Conservation (phyloP, 306 rosid species). For the Vigna unguiculata region DNA sequence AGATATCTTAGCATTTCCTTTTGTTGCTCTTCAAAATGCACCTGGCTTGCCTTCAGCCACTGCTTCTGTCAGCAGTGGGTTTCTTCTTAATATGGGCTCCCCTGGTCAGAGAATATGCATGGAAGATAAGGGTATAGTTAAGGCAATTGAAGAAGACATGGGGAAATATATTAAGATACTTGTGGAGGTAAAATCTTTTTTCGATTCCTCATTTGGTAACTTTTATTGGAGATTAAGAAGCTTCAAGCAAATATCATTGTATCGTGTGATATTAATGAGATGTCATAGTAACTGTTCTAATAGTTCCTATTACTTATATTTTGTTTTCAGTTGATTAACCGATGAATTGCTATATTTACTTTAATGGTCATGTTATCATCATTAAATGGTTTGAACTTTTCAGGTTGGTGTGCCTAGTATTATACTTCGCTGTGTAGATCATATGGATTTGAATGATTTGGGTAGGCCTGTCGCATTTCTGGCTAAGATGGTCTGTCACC, state of each 20-base stretch:
- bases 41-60: constrained; percentile 83
- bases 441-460: constrained; percentile 69
- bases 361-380: constrained; percentile 36
- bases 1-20: constrained; percentile 92
- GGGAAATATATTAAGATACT: constrained; percentile 80
- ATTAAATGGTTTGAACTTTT: constrained; percentile 50
- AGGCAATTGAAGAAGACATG: constrained; percentile 89
- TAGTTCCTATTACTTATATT: not conserved
- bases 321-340: constrained; percentile 5
- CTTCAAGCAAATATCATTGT: constrained; percentile 16
- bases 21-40: constrained; percentile 88
- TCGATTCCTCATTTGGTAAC: constrained; percentile 21
- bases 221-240: constrained; percentile 17
- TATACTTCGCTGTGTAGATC: constrained; percentile 77
- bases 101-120: constrained; percentile 79
- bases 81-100: constrained; percentile 85
- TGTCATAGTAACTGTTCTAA: constrained; percentile 4
- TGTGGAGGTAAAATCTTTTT: constrained; percentile 68
- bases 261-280: constrained; percentile 2
- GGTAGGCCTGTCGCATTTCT: constrained; percentile 93
- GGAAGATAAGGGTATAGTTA: constrained; percentile 81
- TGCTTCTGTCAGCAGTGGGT: constrained; percentile 89
- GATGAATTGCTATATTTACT: constrained; percentile 27
- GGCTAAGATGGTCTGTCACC: constrained; percentile 85
- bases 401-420: constrained; percentile 87